Base-by-base conservation (phyloP, 495 filamentous ascomycete genomes). In the Aspergillus sclerotiicarbonarius region DNA sequence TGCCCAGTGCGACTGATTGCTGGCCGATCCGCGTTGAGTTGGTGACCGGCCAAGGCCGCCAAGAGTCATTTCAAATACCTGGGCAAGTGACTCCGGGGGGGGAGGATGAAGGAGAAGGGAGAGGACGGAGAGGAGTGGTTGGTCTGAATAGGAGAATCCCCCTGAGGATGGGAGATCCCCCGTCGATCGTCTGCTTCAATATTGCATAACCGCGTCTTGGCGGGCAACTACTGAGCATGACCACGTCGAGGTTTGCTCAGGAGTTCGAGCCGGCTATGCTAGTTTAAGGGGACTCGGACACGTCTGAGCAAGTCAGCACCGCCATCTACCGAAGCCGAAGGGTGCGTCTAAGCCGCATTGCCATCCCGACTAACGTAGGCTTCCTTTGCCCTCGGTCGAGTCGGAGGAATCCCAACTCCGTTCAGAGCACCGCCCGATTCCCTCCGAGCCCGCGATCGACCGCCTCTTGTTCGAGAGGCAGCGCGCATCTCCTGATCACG, bases 121-220 rank as follows among this genome's bases (percentile, higher is more conserved):
- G 25, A 3, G 29, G 47, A 50, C 4, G 46, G 29, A 29, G 21
- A 29, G 46, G 46, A 20, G 13, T 30, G 25, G 31, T 46, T 10
- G 47, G 21, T 16, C 20, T n/a, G 25, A 16, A 50, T 30, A 50
- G 44, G 57, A 18, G 44, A 33, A 33, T 13, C 56, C 30, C 43
- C 48, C 50, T 56, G 58, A 25, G 46, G 60, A 39, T 48, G 55
- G 58, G 47, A 60, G 62, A 64, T 64, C 62, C 54, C 25, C 47
- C 53, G 62, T 64, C 62, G 62, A 64, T 64, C 62, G 61, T 61
- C 58, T 64, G 62, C 55, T 45, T 44, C 31, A 19, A 41, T 58
- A 41, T 32, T 61, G 58, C 58, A 58, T 56, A 52, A 47, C 20
- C 46, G 15, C 41, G 5, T 58, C 62, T 64, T 64, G 58, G 62